Conservation (phyloP, 2,329 filamentous ascomycete species). For the Xylaria sp. region DNA sequence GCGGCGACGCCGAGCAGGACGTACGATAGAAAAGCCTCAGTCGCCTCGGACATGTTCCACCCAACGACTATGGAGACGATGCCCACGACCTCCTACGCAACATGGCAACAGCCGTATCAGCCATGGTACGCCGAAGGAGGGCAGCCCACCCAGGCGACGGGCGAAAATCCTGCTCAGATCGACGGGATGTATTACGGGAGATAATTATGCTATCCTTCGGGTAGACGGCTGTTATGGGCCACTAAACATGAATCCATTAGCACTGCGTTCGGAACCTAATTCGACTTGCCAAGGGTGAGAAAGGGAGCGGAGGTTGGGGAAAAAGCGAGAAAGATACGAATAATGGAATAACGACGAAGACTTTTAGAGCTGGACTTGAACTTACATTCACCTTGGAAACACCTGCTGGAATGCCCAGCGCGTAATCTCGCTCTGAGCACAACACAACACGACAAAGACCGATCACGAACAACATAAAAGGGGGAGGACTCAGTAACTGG, state of each 20-base stretch:
- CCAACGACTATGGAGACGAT: conserved; percentile 43
- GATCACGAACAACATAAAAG: not conserved
- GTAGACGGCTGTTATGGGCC: not conserved
- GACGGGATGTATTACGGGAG: conserved; percentile 34
- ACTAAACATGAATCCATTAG: conserved; percentile 4
- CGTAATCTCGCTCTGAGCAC: not conserved
- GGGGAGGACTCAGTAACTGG: not conserved
- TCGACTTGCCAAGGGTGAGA: not conserved
- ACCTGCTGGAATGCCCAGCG: not conserved
- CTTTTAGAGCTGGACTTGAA: not conserved
- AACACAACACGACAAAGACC: not conserved
- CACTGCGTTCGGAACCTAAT: not conserved
- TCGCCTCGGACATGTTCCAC: conserved; percentile 59
- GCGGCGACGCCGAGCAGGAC: conserved; percentile 51
- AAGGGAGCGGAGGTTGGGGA: not conserved
- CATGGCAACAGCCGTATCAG: conserved; percentile 60
- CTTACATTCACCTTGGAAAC: not conserved
- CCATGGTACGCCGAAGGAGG: conserved; percentile 50
- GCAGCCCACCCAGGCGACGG: conserved; percentile 41
- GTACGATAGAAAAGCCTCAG: conserved; percentile 58
- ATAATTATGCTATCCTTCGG: conserved; percentile 9
- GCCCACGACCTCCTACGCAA: conserved; percentile 53
- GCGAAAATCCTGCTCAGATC: conserved; percentile 39
- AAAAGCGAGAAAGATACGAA: not conserved
- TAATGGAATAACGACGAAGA: not conserved